A percentile compares a stretch with the other conserved stretches of the same genome.
These are phyloP conservation scores for Cyberlindnera maclurae DNA, from an alignment of 805 yeast species.

Conservation along the genomic window DNA sequence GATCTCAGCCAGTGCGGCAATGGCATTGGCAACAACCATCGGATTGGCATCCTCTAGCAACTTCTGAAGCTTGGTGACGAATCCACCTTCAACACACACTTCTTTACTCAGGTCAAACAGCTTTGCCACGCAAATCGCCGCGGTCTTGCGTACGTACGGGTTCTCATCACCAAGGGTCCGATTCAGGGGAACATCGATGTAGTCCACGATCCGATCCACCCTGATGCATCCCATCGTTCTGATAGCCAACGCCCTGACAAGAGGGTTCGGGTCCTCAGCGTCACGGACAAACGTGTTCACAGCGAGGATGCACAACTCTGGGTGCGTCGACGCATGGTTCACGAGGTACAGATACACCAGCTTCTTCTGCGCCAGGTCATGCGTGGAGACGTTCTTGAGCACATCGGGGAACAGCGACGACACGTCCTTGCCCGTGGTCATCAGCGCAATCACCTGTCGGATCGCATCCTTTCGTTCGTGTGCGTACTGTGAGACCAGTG, in stretches of 20 bases:
- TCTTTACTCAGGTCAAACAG: conserved; percentile 78
- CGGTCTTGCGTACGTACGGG: conserved; percentile 96
- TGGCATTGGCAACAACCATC: conserved; percentile 94
- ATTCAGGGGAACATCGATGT: conserved; percentile 83
- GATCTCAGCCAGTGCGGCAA: conserved; percentile 80
- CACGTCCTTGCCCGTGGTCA: conserved; percentile 97
- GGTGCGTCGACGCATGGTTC: conserved; percentile 96
- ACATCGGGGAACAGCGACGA: conserved; percentile 93
- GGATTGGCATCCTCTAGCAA: conserved; percentile 86
- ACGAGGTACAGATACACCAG: conserved; percentile 88
- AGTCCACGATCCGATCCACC: conserved; percentile 92
- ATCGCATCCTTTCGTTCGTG: conserved; percentile 94
- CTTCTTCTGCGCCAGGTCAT: conserved; percentile 93
- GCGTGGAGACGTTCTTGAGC: conserved; percentile 92
- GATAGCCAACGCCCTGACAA: conserved; percentile 91
- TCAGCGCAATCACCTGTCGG: conserved; percentile 93
- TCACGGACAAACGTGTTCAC: conserved; percentile 95
- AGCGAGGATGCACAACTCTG: conserved; percentile 91
- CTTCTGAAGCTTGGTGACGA: conserved; percentile 57
- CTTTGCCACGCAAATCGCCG: conserved; percentile 95
- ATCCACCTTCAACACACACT: conserved; percentile 82
- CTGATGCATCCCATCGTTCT: conserved; percentile 98
- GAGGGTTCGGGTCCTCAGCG: conserved; percentile 93
- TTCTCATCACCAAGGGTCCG: conserved; percentile 85
- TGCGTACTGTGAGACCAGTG: conserved; percentile 91